phyloP scores from a whole-genome alignment of 352 stramenopile species.

The Phytophthora sp. region DNA sequence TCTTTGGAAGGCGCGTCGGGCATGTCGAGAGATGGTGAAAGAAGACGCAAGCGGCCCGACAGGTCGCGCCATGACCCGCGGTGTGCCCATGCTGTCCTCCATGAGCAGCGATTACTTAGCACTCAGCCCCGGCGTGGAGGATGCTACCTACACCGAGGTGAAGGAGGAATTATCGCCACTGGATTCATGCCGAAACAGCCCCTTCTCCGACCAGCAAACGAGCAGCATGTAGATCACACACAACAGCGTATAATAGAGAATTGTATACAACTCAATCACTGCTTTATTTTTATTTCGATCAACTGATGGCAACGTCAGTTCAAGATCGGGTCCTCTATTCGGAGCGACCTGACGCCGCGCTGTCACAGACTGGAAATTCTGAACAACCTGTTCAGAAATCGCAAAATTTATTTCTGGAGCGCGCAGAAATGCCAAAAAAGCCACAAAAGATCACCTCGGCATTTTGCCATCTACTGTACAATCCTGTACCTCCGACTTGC shows the following conservation, averaged over 20 bases:
- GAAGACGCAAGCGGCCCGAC: constrained; percentile 4
- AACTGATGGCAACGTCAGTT: constrained; percentile 15
- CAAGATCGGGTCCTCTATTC: constrained; percentile 29
- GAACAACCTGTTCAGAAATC: constrained; percentile 10
- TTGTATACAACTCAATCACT: too few relatives aligned
- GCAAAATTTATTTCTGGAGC: constrained; percentile 1
- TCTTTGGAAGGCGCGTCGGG: constrained; percentile 14
- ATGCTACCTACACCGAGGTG: neutral
- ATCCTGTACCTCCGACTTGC: too few relatives aligned
- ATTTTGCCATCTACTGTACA: too few relatives aligned
- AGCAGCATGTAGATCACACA: neutral
- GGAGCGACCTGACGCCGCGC: neutral
- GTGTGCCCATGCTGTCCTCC: constrained; percentile 25
- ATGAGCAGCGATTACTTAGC: constrained; percentile 18
- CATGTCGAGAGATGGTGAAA: constrained; percentile 11
- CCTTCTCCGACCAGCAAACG: constrained; percentile 16
- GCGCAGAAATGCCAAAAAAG: neutral
- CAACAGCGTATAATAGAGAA: neutral
- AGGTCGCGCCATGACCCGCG: constrained; percentile 20
- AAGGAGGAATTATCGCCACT: neutral
- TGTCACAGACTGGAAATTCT: constrained; percentile 15
- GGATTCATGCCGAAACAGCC: constrained; percentile 4
- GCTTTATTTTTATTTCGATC: too few relatives aligned
- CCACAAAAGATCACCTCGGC: neutral
- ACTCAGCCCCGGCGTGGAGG: constrained; percentile 18